phyloP scores from a whole-genome alignment of 768 basidiomycete species.

The Pleurotus sapidus region DNA sequence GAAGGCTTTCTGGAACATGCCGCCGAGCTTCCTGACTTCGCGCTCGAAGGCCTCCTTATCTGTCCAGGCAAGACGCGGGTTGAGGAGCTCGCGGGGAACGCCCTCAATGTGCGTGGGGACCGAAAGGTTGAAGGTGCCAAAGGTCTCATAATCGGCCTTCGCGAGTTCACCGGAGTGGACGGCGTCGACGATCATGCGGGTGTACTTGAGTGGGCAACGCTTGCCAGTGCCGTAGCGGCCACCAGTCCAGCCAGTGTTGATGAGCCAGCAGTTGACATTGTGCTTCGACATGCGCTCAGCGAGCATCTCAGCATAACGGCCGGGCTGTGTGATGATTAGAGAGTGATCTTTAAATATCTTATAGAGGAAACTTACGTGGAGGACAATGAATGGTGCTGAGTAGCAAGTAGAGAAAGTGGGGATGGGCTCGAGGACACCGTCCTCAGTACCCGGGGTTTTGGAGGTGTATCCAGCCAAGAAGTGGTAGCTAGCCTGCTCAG shows the following conservation, averaged over 20 bases:
- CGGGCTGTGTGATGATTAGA: slow-evolving; percentile 48
- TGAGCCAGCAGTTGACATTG: slow-evolving; percentile 93
- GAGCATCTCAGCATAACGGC: slow-evolving; percentile 96
- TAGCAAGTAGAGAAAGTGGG: slow-evolving; percentile 99
- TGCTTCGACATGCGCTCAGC: slow-evolving; percentile 89
- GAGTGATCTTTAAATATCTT: not conserved
- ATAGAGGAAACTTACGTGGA: slow-evolving; percentile 57
- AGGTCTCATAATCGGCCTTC: slow-evolving; percentile 83
- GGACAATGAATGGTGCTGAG: slow-evolving; percentile 98
- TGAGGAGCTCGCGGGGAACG: slow-evolving; percentile 88
- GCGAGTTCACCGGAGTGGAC: slow-evolving; percentile 93
- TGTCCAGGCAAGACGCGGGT: slow-evolving; percentile 84
- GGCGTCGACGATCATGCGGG: slow-evolving; percentile 94
- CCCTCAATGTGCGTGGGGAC: slow-evolving; percentile 83
- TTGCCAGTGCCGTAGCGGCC: slow-evolving; percentile 91
- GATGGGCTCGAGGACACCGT: slow-evolving; percentile 96
- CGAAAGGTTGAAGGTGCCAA: slow-evolving; percentile 77
- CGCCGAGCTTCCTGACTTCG: slow-evolving; percentile 83
- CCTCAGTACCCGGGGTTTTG: slow-evolving; percentile 98
- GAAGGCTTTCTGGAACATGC: slow-evolving; percentile 96
- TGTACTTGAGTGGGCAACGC: slow-evolving; percentile 97
- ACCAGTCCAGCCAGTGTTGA: slow-evolving; percentile 98
- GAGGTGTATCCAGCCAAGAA: slow-evolving; percentile 98
- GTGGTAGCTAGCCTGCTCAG: slow-evolving; percentile 96
- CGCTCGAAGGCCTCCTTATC: slow-evolving; percentile 88